Evolutionary conservation across 306 rosid genomes (phyloP), one percentile per base, ranked within the genome.

Genomic region (Vicia faba): DNA sequence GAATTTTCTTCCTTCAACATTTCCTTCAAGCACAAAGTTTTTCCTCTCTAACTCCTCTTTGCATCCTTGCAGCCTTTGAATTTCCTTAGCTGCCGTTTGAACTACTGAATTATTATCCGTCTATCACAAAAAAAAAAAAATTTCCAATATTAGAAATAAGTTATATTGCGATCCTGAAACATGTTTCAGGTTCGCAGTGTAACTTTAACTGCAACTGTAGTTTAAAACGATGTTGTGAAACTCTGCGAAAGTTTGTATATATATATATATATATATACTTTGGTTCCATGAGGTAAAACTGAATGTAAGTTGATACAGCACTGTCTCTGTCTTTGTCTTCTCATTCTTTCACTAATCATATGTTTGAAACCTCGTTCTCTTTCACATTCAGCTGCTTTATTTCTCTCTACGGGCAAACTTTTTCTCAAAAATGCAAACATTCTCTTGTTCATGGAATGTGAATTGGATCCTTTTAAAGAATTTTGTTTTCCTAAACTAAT

Each of bases 261-360:
- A 4, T 61, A 83, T 95, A 77, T 18, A 55, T 31, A 1, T 5
- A 4, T 61, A 83, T 95, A 77, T 64, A 87, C 97, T 81, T 84
- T 91, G 44, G 91, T 81, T 73, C 91, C 95, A 8, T 3, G 51
- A 3, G 97, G 90, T 61, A 91, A 79, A 29, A 88, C 44, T 19
- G 95, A 81, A 53, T 88, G 89, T 61, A 91, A 50, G 14, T 74
- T 80, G 15, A 67, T 19, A 57, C 85, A 91, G 66, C 86, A 43
- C 35, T 83, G 72, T 33, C 82, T 79, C 59, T 86, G 87, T 50
- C 82, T 88, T 73, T 86, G 89, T 51, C 97, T 81, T 49, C 97
- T 84, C 84, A 71, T 79, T 51, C 97, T 79, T 74, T 91, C 97
- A 16, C 78, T 84, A 51, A 91, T 53, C 92, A 81, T 91, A 70